Conservation (phyloP, 1,284 basidiomycete genomes). For the Neolentinus lepideus region DNA sequence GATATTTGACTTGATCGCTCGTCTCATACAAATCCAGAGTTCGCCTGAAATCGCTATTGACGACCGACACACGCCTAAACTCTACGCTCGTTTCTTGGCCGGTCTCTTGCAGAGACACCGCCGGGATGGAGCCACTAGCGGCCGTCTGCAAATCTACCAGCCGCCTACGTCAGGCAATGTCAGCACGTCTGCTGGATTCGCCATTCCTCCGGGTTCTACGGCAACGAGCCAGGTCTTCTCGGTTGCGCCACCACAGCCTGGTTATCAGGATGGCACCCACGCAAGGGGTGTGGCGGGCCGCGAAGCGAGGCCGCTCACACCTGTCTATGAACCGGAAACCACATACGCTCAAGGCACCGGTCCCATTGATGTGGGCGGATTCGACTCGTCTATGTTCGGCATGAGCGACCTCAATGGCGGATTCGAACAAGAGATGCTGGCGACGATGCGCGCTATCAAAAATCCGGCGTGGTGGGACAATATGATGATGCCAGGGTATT, state of each 20-base stretch:
- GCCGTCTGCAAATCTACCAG: slow-evolving; percentile 38
- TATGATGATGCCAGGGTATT: slow-evolving; percentile 77
- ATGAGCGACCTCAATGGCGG: slow-evolving; percentile 5
- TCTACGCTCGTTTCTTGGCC: slow-evolving; percentile 75
- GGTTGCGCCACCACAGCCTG: slow-evolving; percentile 11
- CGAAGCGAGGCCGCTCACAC: slow-evolving; percentile 20
- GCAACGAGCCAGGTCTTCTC: slow-evolving; percentile 5
- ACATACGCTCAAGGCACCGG: slow-evolving; percentile 23
- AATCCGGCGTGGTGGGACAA: slow-evolving; percentile 67
- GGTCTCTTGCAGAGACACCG: slow-evolving; percentile 60
- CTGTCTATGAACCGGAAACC: slow-evolving; percentile 37
- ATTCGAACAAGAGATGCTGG: slow-evolving; percentile 45
- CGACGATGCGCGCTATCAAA: slow-evolving; percentile 65
- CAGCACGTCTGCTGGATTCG: slow-evolving; percentile 7
- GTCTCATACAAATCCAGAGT: slow-evolving; percentile 64
- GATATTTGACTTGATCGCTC: slow-evolving; percentile 64
- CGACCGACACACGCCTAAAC: slow-evolving; percentile 72
- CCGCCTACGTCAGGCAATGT: slow-evolving; percentile 23
- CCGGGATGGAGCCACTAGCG: slow-evolving; percentile 46
- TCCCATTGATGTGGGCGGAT: slow-evolving; percentile 7
- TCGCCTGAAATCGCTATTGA: slow-evolving; percentile 75
- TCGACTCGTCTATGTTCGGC: slow-evolving; percentile 1
- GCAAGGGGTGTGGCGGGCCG: slow-evolving; percentile 1
- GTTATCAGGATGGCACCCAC: slow-evolving; percentile 6
- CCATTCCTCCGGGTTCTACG: slow-evolving; percentile 1